Percentiles rank a stretch among this genome's conserved stretches.
These are phyloP conservation scores for Pseudohalonectria lignicola DNA, from an alignment of 2,329 filamentous ascomycete genomes.

Conservation along the genomic window DNA sequence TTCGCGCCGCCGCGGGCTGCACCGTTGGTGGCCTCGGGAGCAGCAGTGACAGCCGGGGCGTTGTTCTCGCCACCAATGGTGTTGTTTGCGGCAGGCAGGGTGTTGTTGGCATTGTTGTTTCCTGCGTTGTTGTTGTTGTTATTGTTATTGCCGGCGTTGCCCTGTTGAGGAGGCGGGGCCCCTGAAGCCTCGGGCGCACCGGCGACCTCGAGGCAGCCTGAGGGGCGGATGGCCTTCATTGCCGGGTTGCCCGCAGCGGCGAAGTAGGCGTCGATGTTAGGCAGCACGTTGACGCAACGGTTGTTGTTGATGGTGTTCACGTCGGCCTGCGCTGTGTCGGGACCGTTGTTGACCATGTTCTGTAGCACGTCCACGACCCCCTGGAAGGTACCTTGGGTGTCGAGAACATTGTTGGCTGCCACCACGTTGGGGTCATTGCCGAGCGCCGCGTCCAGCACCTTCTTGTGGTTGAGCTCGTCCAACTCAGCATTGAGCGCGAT, in stretches of 20 bases:
- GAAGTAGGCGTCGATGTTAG: conserved; percentile 1
- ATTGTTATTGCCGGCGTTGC: neutral
- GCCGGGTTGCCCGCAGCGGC: neutral
- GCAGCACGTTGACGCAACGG: conserved; percentile 1
- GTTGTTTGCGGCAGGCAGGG: too few relatives aligned
- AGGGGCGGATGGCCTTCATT: neutral
- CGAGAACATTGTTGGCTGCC: neutral
- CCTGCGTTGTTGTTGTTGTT: neutral
- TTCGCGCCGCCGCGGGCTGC: neutral
- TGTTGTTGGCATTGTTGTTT: neutral
- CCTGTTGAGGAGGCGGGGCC: neutral
- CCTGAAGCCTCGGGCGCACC: neutral
- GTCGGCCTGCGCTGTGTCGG: neutral
- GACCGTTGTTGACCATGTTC: neutral
- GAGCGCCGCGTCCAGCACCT: neutral
- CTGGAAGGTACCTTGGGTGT: neutral
- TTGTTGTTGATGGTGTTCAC: neutral
- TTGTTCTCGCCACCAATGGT: neutral
- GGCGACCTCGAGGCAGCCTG: neutral
- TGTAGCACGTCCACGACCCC: neutral
- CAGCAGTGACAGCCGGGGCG: neutral
- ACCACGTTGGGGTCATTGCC: neutral
- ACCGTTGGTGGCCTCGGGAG: neutral
- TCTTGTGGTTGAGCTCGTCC: neutral
- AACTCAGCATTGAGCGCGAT: neutral